Base-by-base conservation (phyloP, 345 rosid species). In the Atalantia buxifolia region DNA sequence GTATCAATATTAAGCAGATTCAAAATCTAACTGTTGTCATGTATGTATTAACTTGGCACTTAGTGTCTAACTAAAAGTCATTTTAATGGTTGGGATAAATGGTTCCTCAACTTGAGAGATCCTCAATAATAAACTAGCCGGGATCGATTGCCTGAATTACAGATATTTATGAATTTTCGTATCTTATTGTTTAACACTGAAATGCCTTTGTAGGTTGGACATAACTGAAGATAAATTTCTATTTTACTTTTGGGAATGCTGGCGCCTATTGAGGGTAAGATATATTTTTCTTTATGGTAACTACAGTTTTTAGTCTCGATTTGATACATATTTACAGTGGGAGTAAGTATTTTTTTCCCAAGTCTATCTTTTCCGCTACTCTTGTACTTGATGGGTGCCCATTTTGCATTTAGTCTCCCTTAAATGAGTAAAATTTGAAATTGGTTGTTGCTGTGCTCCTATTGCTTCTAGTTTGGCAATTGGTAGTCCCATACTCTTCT, bases 161-260 rank as follows among this genome's bases (percentile, higher is more conserved):
- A 24, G 30, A 12, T 53, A 31, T 5, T 31, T 42, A 4, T 50
- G 14, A 27, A 50, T 19, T 21, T 42, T 30, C 18, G 2, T 24
- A 16, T 36, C 56, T 22, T 24, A 25, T 24, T 27, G 14, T 19
- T 31, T 79, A 35, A 45, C 33, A 28, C 8, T 80, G 28, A 63
- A 70, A 82, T 66, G 36, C 70, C 75, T 85, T 79, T 83, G 71
- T 87, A 94, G 97, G 75, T 80, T 89, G 88, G 94, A 94, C 53
- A 87, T 94, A 83, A 86, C 95, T 25, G 91, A 91, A 86, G 98
- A 90, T 55, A 94, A 93, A 75, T 94, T 94, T 86, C 83, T 94
- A 35, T 79, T 72, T 70, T 87, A 94, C 79, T 94, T 94, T 83
- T 94, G 98, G 98, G 90, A 90, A 79, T 93, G 97, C 81, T 94